Conservation (phyloP, 2,329 filamentous ascomycete genomes). For the Coccinonectria pachysandricola region DNA sequence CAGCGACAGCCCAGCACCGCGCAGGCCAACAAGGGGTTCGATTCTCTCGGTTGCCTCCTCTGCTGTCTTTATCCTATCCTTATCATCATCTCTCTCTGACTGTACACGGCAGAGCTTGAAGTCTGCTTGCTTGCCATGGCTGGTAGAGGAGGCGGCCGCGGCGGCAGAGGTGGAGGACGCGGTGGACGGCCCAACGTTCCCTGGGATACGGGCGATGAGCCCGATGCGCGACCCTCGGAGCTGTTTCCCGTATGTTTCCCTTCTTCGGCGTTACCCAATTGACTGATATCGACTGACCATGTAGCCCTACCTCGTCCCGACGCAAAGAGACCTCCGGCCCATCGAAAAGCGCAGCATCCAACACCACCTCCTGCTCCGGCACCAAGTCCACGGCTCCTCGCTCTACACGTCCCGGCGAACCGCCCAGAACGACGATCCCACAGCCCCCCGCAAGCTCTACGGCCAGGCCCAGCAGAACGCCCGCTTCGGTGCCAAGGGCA, state of each 20-base stretch:
- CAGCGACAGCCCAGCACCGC: no score
- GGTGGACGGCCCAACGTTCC: constrained; percentile 37
- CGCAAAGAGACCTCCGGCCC: constrained; percentile 31
- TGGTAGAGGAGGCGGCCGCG: constrained; percentile 41
- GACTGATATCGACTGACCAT: no score
- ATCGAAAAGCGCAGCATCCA: constrained; percentile 38
- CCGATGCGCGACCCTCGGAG: constrained; percentile 47
- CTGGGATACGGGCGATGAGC: constrained; percentile 44
- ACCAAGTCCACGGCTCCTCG: constrained; percentile 43
- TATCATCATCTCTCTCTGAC: no score
- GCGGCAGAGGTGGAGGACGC: constrained; percentile 37
- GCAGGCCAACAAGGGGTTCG: no score
- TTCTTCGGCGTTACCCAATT: not conserved
- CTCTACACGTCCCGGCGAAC: constrained; percentile 47
- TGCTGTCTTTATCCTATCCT: no score
- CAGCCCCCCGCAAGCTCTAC: constrained; percentile 34
- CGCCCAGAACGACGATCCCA: constrained; percentile 28
- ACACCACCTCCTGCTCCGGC: constrained; percentile 44
- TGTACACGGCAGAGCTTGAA: no score
- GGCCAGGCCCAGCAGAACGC: constrained; percentile 50
- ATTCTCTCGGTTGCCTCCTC: no score
- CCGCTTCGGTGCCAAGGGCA: constrained; percentile 43
- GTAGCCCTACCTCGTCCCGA: constrained; percentile 41
- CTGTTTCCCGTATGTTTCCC: constrained; percentile 42
- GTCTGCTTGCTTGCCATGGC: no score